Evolutionary conservation across 768 basidiomycete genomes (phyloP), one percentile per base, ranked within the genome.

Genomic region (Pisolithus marmoratus): DNA sequence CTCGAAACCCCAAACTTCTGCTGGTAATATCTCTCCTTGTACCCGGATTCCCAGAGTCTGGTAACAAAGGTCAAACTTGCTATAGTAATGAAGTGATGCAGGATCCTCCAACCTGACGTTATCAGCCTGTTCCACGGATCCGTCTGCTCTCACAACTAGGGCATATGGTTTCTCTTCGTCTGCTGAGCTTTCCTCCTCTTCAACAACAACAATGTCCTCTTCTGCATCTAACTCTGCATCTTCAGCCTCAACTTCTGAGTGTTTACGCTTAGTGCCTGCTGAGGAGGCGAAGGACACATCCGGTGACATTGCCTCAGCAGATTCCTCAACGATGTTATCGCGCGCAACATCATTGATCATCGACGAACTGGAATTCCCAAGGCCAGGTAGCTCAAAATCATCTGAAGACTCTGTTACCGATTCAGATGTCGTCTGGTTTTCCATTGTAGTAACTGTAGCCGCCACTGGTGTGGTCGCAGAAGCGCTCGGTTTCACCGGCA

Each of bases 21-120:
- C 43, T 79, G 77, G 61, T 99, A 99, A 66, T 99, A 99, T 38
- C 96, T 82, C 58, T 94, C 91, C 65, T 83, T 85, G 69, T 99
- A 99, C 24, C 95, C 96, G 2, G 94, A 84, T 68, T 98, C 94
- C 85, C 91, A 99, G 20, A 98, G 72, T 63, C 95, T 97, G 60
- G 5, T 47, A 53, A 23, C 27, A 45, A 46, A 53, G 22, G 14
- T 34, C 54, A 49, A 58, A 29, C 38, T 38, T 52, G 38, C 22
- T 44, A 23, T 40, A 8, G 22, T 44, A 17, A 29, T 31, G 23
- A 41, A 45, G 27, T n/a, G 34, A 49, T 29, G 56, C 24, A 34
- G 36, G 31, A 45, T 17, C 19, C 60, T 74, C 87, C 58, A 68
- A 94, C 94, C 85, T 86, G 60, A 99, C 92, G 36, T 82, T 85